Evolutionary conservation across 2,329 filamentous ascomycete species (phyloP).

Genomic region (Aspergillus sp.): DNA sequence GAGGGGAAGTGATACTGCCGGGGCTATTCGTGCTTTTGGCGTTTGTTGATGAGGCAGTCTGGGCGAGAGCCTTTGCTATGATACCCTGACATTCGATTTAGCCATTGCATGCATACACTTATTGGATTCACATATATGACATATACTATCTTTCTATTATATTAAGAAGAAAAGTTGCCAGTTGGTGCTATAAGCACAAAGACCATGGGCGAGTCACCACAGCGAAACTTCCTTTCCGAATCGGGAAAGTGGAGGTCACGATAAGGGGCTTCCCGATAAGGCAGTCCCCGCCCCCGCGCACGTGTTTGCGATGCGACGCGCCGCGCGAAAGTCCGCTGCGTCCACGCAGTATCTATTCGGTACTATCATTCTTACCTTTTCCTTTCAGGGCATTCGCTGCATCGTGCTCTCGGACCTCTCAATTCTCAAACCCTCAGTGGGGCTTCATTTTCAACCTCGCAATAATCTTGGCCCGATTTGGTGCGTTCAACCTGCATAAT

Average conservation of each 20-base stretch:
- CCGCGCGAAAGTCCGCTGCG: background rate
- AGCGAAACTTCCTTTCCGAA: background rate
- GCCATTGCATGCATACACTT: slow-evolving; percentile 1
- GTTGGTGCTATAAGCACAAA: background rate
- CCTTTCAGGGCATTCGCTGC: too few species aligned
- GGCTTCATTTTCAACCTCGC: background rate
- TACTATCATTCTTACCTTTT: too few species aligned
- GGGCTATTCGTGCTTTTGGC: background rate
- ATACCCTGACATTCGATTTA: slow-evolving; percentile 18
- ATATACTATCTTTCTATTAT: background rate
- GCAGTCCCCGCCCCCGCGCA: slow-evolving; percentile 1
- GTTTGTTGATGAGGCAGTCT: slow-evolving; percentile 4
- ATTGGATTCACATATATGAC: slow-evolving; percentile 8
- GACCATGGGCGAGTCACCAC: too few species aligned
- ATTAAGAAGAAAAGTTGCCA: background rate
- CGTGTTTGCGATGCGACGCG: slow-evolving; percentile 6
- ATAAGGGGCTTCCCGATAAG: background rate
- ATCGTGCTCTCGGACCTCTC: too few species aligned
- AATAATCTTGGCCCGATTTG: background rate
- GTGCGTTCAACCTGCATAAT: background rate
- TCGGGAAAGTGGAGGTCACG: background rate
- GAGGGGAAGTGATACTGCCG: background rate
- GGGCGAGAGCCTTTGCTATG: slow-evolving; percentile 10
- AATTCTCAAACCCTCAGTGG: too few species aligned
- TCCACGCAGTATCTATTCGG: background rate